Evolutionary conservation across 2,329 filamentous ascomycete genomes (phyloP).

Genomic region (Pezicula carpinea): DNA sequence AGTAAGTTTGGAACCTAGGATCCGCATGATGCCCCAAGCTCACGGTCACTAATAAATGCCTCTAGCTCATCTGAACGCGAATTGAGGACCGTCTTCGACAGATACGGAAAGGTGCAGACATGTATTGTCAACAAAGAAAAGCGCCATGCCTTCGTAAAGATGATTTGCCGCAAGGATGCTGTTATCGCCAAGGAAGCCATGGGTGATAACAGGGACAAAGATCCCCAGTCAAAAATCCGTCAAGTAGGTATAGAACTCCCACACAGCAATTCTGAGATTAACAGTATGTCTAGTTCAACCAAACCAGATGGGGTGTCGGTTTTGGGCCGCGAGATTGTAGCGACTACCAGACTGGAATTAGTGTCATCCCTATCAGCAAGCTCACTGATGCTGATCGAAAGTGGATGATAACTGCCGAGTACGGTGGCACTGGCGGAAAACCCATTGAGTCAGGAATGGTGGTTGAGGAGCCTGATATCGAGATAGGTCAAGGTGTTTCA

Average conservation of each 20-base stretch:
- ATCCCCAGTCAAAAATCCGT: slow-evolving; percentile 40
- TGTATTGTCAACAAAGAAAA: slow-evolving; percentile 99
- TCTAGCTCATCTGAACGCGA: slow-evolving; percentile 71
- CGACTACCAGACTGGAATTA: slow-evolving; percentile 89
- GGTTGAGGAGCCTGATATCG: slow-evolving; percentile 96
- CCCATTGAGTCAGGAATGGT: slow-evolving; percentile 78
- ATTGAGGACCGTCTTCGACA: slow-evolving; percentile 73
- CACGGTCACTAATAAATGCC: slow-evolving; percentile 23
- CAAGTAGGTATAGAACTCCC: slow-evolving; percentile 2
- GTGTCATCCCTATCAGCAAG: slow-evolving; percentile 85
- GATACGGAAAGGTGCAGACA: slow-evolving; percentile 85
- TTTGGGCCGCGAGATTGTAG: slow-evolving; percentile 97
- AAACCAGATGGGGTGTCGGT: slow-evolving; percentile 96
- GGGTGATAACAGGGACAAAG: slow-evolving; percentile 70
- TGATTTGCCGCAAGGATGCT: slow-evolving; percentile 85
- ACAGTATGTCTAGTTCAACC: slow-evolving; percentile 24
- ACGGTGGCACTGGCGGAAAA: slow-evolving; percentile 83
- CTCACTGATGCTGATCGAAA: slow-evolving; percentile 95
- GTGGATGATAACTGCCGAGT: slow-evolving; percentile 93
- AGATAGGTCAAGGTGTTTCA: slow-evolving; percentile 94
- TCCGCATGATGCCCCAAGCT: too few species aligned
- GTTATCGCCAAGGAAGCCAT: slow-evolving; percentile 80
- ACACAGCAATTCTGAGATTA: background rate
- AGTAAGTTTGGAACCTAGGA: slow-evolving; percentile 48
- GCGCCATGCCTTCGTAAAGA: slow-evolving; percentile 97